Evolutionary conservation across 225 moss, liverwort and hornwort species (phyloP), one percentile per base, ranked within the genome.

Genomic region (Thuidium tamariscinum): DNA sequence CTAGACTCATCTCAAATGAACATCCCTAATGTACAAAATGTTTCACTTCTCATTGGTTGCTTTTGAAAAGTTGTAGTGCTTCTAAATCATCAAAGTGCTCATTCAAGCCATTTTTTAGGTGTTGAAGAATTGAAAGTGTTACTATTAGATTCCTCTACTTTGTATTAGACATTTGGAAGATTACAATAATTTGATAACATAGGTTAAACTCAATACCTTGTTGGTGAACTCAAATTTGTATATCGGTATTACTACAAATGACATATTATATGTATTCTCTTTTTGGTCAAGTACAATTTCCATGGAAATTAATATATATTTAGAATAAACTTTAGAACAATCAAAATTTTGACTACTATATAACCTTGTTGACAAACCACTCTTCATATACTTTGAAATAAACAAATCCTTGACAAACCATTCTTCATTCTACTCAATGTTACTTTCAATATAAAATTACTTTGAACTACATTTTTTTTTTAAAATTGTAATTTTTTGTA

Each of bases 281-380:
- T 49, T 74, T 34, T 34, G 7, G 4, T 0, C 5, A 34, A 74
- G 20, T 11, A 34, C 18, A 46, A n/a, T 32, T 49, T 48, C 7
- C 48, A 7, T 19, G 30, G 19, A 1, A 18, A 20, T 0, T 25
- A 0, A 14, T 20, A 2, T 37, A 22, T 8, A 2, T 8, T 4
- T n/a, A 41, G 2, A 2, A 41, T 26, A 25, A 8, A 2, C 39
- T 41, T 22, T 41, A 2, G 21, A 36, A 10, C 7, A 66, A 19
- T 67, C 37, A 37, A 37, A 37, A 21, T 4, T 12, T 21, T 37
- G 5, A 67, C 37, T 3, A 22, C 12, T 22, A 67, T 22, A 0
- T 0, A 67, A 1, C 22, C 37, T 22, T 37, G 2, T 12, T 12
- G 37, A 12, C 2, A 11, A 66, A 20, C 11, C 20, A n/a, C 9